Evolutionary conservation across 768 basidiomycete species (phyloP).

Genomic region (Psilocybe cubensis): DNA sequence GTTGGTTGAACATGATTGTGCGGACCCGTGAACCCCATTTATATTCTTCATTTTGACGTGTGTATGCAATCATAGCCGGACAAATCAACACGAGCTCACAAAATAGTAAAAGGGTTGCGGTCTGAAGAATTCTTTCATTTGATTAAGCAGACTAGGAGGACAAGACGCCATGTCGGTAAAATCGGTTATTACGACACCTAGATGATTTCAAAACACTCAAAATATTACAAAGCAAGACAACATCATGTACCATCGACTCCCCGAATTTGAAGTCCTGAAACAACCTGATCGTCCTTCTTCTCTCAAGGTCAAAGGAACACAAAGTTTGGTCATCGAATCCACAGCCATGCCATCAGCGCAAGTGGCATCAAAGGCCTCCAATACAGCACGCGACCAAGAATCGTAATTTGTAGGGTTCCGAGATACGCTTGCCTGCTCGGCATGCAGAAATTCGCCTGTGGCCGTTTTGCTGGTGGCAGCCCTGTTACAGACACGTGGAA

Average conservation of each 20-base stretch:
- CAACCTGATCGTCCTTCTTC: background rate
- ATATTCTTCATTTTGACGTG: no score
- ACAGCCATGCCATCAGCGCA: slow-evolving; percentile 20
- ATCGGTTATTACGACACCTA: no score
- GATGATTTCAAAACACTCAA: background rate
- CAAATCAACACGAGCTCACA: no score
- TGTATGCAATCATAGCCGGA: no score
- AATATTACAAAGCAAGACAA: background rate
- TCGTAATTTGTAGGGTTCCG: slow-evolving; percentile 27
- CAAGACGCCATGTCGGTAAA: no score
- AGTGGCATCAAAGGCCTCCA: slow-evolving; percentile 30
- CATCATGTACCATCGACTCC: background rate
- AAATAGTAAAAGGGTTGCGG: no score
- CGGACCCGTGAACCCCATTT: no score
- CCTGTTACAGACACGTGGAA: slow-evolving; percentile 30
- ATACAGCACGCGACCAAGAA: slow-evolving; percentile 38
- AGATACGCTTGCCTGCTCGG: slow-evolving; percentile 38
- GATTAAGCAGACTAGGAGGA: no score
- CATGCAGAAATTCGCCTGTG: slow-evolving; percentile 45
- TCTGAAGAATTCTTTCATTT: no score
- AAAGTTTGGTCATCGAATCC: slow-evolving; percentile 15
- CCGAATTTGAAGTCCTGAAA: background rate
- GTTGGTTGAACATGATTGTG: no score
- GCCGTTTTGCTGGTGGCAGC: slow-evolving; percentile 26
- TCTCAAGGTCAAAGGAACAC: background rate